Evolutionary conservation across 2,329 filamentous ascomycete species (phyloP).

Genomic region (Paraphoma chrysanthemicola): DNA sequence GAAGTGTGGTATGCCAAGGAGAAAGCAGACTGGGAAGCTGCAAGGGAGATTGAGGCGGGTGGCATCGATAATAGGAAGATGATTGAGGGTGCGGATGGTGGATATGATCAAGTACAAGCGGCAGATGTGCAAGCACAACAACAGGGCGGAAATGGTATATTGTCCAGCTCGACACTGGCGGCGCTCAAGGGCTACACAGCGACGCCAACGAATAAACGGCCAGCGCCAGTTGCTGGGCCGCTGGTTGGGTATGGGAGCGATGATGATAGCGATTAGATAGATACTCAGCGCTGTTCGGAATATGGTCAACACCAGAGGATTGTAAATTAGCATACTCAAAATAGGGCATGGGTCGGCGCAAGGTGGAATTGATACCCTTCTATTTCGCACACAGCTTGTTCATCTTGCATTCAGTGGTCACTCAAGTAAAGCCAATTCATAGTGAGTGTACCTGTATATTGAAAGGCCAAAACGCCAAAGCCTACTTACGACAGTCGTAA

Average conservation of each 20-base stretch:
- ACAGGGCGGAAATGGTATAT: constrained; percentile 66
- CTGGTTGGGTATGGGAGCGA: constrained; percentile 91
- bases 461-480: neutral
- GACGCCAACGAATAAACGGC: constrained; percentile 56
- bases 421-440: neutral
- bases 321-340: neutral
- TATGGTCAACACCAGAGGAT: neutral
- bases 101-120: constrained; percentile 24
- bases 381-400: neutral
- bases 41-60: constrained; percentile 64
- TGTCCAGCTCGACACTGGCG: constrained; percentile 82
- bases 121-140: constrained; percentile 19
- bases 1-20: constrained; percentile 90
- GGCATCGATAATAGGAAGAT: constrained; percentile 61
- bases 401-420: too few species aligned
- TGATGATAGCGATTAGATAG: constrained; percentile 71
- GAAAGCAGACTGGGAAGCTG: constrained; percentile 69
- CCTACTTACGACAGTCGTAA: neutral
- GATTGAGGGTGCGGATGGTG: constrained; percentile 52
- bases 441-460: neutral
- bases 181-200: constrained; percentile 68
- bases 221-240: constrained; percentile 68
- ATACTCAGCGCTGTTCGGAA: neutral
- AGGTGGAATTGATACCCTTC: constrained; percentile 4
- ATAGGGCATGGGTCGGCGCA: neutral